Evolutionary conservation across 768 basidiomycete genomes (phyloP).

Genomic region (Russula earlei): DNA sequence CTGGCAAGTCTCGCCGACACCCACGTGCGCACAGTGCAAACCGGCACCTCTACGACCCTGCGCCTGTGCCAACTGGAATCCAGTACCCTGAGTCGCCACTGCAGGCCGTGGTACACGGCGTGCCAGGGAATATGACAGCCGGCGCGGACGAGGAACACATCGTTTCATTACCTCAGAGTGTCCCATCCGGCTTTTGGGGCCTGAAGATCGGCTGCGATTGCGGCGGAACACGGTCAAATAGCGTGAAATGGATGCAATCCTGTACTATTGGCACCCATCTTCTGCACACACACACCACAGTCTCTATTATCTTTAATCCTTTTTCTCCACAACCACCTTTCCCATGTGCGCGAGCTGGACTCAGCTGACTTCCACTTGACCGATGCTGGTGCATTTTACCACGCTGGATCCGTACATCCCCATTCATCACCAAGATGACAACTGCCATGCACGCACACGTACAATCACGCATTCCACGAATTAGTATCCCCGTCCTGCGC

Average conservation of each 20-base stretch:
- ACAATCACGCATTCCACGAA: background rate
- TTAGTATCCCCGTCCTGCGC: slow-evolving; percentile 3
- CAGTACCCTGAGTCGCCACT: slow-evolving; percentile 17
- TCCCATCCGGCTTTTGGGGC: slow-evolving; percentile 1
- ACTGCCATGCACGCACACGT: background rate
- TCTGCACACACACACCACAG: background rate
- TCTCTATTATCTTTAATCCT: background rate
- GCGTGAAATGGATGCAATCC: background rate
- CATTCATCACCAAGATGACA: background rate
- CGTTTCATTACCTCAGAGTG: background rate
- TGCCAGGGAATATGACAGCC: background rate
- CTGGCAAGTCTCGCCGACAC: background rate
- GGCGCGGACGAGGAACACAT: background rate
- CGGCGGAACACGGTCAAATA: slow-evolving; percentile 13
- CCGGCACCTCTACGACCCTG: slow-evolving; percentile 9
- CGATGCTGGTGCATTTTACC: background rate
- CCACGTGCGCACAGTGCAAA: background rate
- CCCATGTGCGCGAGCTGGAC: slow-evolving; percentile 7
- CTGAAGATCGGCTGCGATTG: slow-evolving; percentile 9
- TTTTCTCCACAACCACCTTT: no score
- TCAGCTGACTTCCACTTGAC: background rate
- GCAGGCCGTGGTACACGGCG: background rate
- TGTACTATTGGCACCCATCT: background rate
- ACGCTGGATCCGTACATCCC: slow-evolving; percentile 1
- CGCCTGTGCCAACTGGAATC: slow-evolving; percentile 9